These are phyloP conservation scores for Neltuma alba DNA, from an alignment of 306 rosid genomes.

Conservation along the genomic window DNA sequence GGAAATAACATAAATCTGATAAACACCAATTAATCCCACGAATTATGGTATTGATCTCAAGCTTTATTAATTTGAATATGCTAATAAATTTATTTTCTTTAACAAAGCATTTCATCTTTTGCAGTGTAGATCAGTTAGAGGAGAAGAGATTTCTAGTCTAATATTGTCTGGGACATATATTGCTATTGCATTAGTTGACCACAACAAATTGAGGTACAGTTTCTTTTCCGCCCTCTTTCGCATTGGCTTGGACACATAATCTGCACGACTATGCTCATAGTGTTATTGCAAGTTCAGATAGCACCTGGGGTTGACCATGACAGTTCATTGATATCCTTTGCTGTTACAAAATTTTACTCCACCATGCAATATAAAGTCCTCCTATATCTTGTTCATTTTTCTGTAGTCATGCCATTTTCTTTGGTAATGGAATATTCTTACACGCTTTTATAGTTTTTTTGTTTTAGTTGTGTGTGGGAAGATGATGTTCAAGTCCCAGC, in stretches of 20 bases:
- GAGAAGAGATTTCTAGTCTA: constrained; percentile 68
- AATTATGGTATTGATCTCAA: not conserved
- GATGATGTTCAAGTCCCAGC: constrained; percentile 58
- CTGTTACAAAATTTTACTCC: constrained; percentile 14
- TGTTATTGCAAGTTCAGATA: constrained; percentile 26
- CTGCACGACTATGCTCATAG: constrained; percentile 3
- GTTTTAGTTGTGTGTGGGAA: constrained; percentile 60
- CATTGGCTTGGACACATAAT: constrained; percentile 26
- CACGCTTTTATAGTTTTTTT: constrained; percentile 47
- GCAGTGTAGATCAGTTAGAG: constrained; percentile 88
- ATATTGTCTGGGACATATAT: constrained; percentile 80
- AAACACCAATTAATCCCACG: not conserved
- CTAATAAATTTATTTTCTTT: constrained; percentile 22
- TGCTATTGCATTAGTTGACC: constrained; percentile 91
- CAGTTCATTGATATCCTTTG: constrained; percentile 12
- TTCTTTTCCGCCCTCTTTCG: constrained; percentile 28
- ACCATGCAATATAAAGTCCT: constrained; percentile 1
- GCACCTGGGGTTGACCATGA: constrained; percentile 20
- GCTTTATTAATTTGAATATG: not conserved
- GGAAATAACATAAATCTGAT: not conserved
- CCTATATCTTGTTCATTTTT: constrained; percentile 22
- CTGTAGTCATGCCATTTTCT: constrained; percentile 24
- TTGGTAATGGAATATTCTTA: constrained; percentile 34
- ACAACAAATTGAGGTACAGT: constrained; percentile 74
- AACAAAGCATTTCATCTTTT: constrained; percentile 43